Conservation (phyloP, 768 basidiomycete genomes). For the Panaeolus cyanescens region DNA sequence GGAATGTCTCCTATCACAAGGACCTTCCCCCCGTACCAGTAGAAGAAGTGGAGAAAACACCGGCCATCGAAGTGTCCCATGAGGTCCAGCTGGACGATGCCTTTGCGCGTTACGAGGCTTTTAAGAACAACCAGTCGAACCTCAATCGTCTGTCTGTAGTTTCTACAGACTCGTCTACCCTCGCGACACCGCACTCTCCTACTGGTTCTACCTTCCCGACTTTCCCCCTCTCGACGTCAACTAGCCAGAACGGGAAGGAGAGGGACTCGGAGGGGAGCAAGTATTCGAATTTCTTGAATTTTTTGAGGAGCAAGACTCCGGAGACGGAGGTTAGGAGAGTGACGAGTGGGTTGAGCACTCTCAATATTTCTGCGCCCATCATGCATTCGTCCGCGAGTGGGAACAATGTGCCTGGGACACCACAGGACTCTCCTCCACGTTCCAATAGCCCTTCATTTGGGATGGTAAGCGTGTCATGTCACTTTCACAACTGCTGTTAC, state of each 20-base stretch:
- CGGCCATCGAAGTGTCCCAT: conserved; percentile 31
- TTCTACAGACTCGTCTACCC: conserved; percentile 44
- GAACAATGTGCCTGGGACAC: conserved; percentile 10
- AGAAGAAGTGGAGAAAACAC: conserved; percentile 3
- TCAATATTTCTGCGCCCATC: conserved; percentile 74
- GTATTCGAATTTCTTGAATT: conserved; percentile 57
- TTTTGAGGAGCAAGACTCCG: conserved; percentile 65
- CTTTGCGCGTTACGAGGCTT: conserved; percentile 88
- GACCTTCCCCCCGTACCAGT: conserved; percentile 58
- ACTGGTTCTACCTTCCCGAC: conserved; percentile 36
- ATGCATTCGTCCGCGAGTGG: conserved; percentile 26
- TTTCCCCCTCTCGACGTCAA: conserved; percentile 19
- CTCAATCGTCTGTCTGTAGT: conserved; percentile 63
- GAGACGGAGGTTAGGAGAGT: conserved; percentile 37
- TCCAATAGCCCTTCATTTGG: conserved; percentile 68
- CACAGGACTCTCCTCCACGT: conserved; percentile 35
- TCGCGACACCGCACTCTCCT: conserved; percentile 42
- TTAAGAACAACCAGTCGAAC: conserved; percentile 54
- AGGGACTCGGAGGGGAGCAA: conserved; percentile 25
- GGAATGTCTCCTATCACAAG: conserved; percentile 28
- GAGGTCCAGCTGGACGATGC: conserved; percentile 72
- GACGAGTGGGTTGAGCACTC: conserved; percentile 32
- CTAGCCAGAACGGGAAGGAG: conserved; percentile 10
- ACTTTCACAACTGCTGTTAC: conserved; percentile 1
- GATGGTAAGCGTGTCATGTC: conserved; percentile 42